Percentiles rank a stretch among this genome's conserved stretches.
phyloP scores from a whole-genome alignment of 805 yeast genomes.

The Komagataella phaffii region DNA sequence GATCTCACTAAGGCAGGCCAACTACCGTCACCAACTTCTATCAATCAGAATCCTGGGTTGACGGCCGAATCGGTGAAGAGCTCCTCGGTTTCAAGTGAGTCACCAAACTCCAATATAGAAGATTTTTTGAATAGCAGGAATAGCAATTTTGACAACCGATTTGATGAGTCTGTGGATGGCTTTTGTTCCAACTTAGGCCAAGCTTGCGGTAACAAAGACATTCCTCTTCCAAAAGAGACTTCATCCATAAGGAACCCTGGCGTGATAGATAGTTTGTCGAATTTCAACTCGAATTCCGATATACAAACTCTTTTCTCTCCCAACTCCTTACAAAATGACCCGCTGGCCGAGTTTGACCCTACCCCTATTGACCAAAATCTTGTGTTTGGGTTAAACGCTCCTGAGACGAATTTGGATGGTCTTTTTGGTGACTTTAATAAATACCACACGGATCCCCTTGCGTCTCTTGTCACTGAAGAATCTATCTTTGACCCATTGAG shows the following conservation, averaged over 20 bases:
- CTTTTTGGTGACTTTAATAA: conserved; percentile 2
- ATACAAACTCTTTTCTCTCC: not conserved
- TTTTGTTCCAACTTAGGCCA: conserved; percentile 67
- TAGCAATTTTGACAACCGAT: conserved; percentile 26
- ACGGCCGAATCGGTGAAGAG: conserved; percentile 1
- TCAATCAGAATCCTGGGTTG: not conserved
- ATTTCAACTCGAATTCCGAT: not conserved
- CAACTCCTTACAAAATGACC: conserved; percentile 16
- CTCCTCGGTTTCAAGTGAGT: conserved; percentile 1
- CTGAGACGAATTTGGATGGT: not conserved
- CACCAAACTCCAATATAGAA: conserved; percentile 1
- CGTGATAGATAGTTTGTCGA: not conserved
- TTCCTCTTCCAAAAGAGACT: conserved; percentile 46
- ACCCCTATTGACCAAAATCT: conserved; percentile 37
- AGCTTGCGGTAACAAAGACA: conserved; percentile 70
- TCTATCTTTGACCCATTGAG: conserved; percentile 42
- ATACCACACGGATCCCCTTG: conserved; percentile 20
- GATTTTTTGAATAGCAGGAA: conserved; percentile 7
- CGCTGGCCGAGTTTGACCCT: conserved; percentile 32
- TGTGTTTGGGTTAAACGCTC: conserved; percentile 24
- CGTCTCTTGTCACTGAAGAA: conserved; percentile 37
- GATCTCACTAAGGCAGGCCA: not conserved
- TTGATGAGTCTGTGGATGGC: conserved; percentile 57
- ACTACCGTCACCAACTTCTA: not conserved
- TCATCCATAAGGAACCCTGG: not conserved